These are phyloP conservation scores for Globisporangium irregulare DNA, from an alignment of 352 stramenopile species.

Conservation along the genomic window DNA sequence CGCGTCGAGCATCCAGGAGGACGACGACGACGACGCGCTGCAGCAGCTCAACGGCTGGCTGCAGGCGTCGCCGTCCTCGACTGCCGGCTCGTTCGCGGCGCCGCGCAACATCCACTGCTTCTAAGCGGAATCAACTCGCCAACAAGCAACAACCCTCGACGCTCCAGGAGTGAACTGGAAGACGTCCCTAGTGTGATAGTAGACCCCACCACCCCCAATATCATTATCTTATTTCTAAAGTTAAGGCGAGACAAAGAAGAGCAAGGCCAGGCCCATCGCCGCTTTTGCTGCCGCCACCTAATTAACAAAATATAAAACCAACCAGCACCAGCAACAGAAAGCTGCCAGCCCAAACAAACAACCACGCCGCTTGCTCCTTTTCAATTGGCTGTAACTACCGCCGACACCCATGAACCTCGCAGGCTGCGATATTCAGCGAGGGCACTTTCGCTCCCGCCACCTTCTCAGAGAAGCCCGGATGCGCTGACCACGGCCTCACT, in stretches of 20 bases:
- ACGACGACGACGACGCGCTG: constrained; percentile 49
- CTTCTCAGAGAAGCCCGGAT: background rate
- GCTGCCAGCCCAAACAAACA: background rate
- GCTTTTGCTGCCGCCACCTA: background rate
- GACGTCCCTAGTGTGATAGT: constrained; percentile 3
- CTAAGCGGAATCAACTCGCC: constrained; percentile 1
- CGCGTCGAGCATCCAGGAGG: constrained; percentile 61
- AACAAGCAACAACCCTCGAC: background rate
- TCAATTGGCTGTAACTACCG: background rate
- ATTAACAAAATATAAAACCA: background rate
- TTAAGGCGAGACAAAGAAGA: background rate
- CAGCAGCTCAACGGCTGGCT: constrained; percentile 62
- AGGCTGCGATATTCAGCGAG: background rate
- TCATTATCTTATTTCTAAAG: constrained; percentile 13
- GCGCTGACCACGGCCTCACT: background rate
- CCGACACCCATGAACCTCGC: background rate
- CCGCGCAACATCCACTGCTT: constrained; percentile 25
- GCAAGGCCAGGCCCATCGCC: background rate
- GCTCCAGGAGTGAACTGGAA: constrained; percentile 12
- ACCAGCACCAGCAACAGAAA: background rate
- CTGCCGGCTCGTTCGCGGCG: constrained; percentile 41
- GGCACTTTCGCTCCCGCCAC: background rate
- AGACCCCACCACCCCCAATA: constrained; percentile 7
- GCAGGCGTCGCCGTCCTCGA: constrained; percentile 61
- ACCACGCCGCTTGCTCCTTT: background rate